Evolutionary conservation across 257 asterid genomes (phyloP), one percentile per base, ranked within the genome.

Genomic region (Osmanthus fragrans): DNA sequence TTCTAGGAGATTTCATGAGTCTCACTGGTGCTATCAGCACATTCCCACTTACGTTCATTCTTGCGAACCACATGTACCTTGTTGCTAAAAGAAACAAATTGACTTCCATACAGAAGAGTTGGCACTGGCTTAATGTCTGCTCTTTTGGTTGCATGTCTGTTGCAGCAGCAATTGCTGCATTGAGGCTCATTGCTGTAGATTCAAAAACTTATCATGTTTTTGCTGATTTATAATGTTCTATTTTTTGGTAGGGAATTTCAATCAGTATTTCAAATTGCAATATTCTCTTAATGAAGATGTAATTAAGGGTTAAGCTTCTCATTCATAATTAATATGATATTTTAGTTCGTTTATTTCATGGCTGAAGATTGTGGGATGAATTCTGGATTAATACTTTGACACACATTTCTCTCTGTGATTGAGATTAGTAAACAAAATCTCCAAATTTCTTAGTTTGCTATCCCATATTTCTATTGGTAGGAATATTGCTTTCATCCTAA

Each of bases 1-100:
- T 96, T 79, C 77, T 96, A 72, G 99, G 99, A 69, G 98, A 93
- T 78, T 96, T 96, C 87, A 96, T 93, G 98, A 96, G 98, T 89
- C 91, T 96, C 1, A 96, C 98, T 0, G 97, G 99, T 56, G 98
- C 98, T 23, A 73, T 91, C 47, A 92, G 97, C 92, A 94, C 97
- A 23, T 93, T 92, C 79, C 99, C 97, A 0, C 94, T 96, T 37
- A 96, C 99, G 0, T 96, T 96, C 85, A 96, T 96, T 65, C 97
- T 96, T 21, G 98, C 98, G 16, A 92, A 96, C 89, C 99, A 93
- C 82, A 93, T 96, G 98, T 96, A 96, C 73, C 85, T 93, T 5
- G 82, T 87, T 27, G 99, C 99, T 9, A 89, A 85, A 90, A 82
- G 73, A 27, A 78, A 69, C 85, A 84, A 85, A 82, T 79, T 93